Evolutionary conservation across 331 rosid genomes (phyloP).

Genomic region (Phaseolus coccineus): DNA sequence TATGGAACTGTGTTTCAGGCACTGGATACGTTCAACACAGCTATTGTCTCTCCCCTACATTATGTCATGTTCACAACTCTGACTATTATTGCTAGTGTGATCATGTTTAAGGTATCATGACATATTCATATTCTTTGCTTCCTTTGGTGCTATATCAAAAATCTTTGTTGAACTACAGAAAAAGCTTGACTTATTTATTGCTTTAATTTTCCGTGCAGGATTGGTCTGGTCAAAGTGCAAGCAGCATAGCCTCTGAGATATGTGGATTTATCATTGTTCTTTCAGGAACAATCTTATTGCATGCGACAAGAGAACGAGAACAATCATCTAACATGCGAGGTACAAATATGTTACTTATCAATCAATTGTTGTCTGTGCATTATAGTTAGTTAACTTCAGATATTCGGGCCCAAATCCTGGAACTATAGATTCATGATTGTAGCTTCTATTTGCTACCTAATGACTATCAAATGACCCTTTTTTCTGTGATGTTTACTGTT

Average conservation of each 20-base stretch:
- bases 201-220: conserved; percentile 13
- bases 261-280: conserved; percentile 27
- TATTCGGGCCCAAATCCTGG: neutral
- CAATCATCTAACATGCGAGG: conserved; percentile 4
- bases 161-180: neutral
- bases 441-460: neutral
- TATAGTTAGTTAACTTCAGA: neutral
- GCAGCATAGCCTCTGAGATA: conserved; percentile 29
- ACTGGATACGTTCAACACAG: conserved; percentile 51
- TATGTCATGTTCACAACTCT: conserved; percentile 26
- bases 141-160: conserved; percentile 15
- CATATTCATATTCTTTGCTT: conserved; percentile 25
- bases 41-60: conserved; percentile 72
- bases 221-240: conserved; percentile 9
- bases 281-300: conserved; percentile 23
- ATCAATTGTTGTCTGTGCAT: neutral
- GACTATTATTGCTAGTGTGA: conserved; percentile 71
- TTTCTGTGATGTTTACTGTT: neutral
- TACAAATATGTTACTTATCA: neutral
- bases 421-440: neutral
- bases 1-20: conserved; percentile 62
- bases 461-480: neutral
- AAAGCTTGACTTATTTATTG: conserved; percentile 10
- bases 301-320: conserved; percentile 6
- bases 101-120: conserved; percentile 77